Percentiles rank a stretch among this genome's conserved stretches.
Conservation (phyloP, 106 monocot genomes). For the Acorus calamus region DNA sequence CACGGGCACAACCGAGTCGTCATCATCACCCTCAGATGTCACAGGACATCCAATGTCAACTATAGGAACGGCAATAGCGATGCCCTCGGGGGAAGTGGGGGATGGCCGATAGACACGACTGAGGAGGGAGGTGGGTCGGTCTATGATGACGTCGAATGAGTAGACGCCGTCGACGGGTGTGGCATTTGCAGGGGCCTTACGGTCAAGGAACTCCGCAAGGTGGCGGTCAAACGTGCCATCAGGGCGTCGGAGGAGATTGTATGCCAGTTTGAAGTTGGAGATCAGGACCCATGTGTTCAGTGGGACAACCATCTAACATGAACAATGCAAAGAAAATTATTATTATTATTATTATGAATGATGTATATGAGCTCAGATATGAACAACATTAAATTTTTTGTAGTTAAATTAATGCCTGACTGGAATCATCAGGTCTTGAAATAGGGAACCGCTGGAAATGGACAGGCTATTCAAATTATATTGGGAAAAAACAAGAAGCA, state of each 20-base stretch:
- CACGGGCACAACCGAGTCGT: conserved; percentile 51
- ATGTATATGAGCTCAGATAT: too few relatives aligned
- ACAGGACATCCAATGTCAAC: too few relatives aligned
- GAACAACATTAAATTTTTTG: too few relatives aligned
- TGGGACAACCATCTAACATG: conserved; percentile 71
- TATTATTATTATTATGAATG: too few relatives aligned
- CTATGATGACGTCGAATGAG: conserved; percentile 66
- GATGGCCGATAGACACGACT: conserved; percentile 71
- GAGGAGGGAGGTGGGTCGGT: conserved; percentile 56
- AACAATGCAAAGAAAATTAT: not conserved
- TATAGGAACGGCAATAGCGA: not conserved
- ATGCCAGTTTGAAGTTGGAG: conserved; percentile 91
- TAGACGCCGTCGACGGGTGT: conserved; percentile 53
- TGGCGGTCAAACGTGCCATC: conserved; percentile 93
- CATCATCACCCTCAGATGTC: not conserved
- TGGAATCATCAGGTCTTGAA: not conserved
- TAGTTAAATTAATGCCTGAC: too few relatives aligned
- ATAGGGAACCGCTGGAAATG: not conserved
- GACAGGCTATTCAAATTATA: too few relatives aligned
- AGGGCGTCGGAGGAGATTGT: conserved; percentile 88
- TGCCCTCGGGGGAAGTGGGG: not conserved
- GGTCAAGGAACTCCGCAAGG: conserved; percentile 78
- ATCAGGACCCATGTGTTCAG: conserved; percentile 94
- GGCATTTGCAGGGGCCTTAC: conserved; percentile 69
- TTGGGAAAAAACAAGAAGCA: too few relatives aligned